Percentiles rank a stretch among this genome's conserved stretches.
phyloP scores from a whole-genome alignment of 768 basidiomycete species.

The Lactifluus pinguis region DNA sequence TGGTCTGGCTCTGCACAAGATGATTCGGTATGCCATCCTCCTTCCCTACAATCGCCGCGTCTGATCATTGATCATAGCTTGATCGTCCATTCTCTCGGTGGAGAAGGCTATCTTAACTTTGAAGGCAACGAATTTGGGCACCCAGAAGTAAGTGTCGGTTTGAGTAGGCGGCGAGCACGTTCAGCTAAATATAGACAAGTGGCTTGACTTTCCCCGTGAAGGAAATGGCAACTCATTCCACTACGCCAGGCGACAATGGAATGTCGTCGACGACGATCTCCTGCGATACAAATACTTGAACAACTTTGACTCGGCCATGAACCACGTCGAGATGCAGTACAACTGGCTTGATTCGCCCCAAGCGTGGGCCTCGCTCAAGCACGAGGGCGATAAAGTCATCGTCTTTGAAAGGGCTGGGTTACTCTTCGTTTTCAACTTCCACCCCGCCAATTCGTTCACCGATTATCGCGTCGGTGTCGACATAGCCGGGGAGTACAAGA shows the following conservation, averaged over 20 bases:
- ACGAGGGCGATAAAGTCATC: constrained; percentile 88
- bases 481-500: constrained; percentile 71
- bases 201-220: constrained; percentile 98
- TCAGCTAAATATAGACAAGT: constrained; percentile 36
- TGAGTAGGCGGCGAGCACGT: background rate
- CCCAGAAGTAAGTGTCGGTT: constrained; percentile 60
- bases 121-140: constrained; percentile 99
- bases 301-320: constrained; percentile 91
- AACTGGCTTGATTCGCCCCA: constrained; percentile 77
- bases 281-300: constrained; percentile 93
- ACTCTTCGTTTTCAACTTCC: constrained; percentile 96
- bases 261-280: constrained; percentile 75
- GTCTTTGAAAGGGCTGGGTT: constrained; percentile 91
- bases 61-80: constrained; percentile 40
- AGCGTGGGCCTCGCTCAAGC: constrained; percentile 91
- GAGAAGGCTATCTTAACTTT: constrained; percentile 97
- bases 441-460: constrained; percentile 80
- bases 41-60: background rate
- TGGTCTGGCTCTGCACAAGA: constrained; percentile 90
- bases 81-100: constrained; percentile 85
- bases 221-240: constrained; percentile 96
- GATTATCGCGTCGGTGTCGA: constrained; percentile 94
- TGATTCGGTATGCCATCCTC: constrained; percentile 66
- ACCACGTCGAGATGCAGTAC: constrained; percentile 69
- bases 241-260: constrained; percentile 95